Percentiles rank a stretch among this genome's conserved stretches.
Evolutionary conservation across 2,329 filamentous ascomycete genomes (phyloP).

Genomic region (Exophiala oligosperma): DNA sequence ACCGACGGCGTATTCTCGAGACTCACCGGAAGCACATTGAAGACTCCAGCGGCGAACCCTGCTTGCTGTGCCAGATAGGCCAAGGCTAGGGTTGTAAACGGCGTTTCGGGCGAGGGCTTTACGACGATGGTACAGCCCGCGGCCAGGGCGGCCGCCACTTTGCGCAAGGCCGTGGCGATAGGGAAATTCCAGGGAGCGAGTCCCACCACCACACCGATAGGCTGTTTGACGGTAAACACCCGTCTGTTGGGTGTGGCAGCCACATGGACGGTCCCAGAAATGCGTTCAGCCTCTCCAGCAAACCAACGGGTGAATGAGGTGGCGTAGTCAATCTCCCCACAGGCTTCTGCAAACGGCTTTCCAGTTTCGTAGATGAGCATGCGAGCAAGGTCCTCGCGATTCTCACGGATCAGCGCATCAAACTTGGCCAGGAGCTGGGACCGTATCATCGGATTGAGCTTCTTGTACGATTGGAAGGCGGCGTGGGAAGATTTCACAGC

Average conservation of each 20-base stretch:
- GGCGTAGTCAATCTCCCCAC: slow-evolving; percentile 70
- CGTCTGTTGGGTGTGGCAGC: slow-evolving; percentile 59
- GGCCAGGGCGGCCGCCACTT: slow-evolving; percentile 66
- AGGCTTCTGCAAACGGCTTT: slow-evolving; percentile 75
- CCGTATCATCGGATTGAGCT: slow-evolving; percentile 58
- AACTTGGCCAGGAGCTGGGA: slow-evolving; percentile 64
- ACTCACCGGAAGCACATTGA: slow-evolving; percentile 59
- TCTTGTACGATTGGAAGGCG: slow-evolving; percentile 60
- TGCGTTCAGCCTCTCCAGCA: slow-evolving; percentile 71
- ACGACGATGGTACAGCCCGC: slow-evolving; percentile 72
- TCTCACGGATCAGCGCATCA: slow-evolving; percentile 62
- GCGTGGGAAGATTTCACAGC: slow-evolving; percentile 59
- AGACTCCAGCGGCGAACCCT: slow-evolving; percentile 58
- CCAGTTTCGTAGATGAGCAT: slow-evolving; percentile 81
- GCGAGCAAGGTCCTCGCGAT: slow-evolving; percentile 57
- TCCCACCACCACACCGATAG: slow-evolving; percentile 66
- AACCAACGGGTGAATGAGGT: slow-evolving; percentile 81
- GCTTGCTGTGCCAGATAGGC: slow-evolving; percentile 56
- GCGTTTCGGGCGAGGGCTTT: slow-evolving; percentile 69
- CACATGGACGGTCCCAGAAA: slow-evolving; percentile 57
- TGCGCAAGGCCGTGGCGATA: slow-evolving; percentile 66
- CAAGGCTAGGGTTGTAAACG: slow-evolving; percentile 63
- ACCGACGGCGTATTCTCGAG: slow-evolving; percentile 39
- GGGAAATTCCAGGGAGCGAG: slow-evolving; percentile 75
- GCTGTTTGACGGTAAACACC: slow-evolving; percentile 73